Evolutionary conservation across 2,329 filamentous ascomycete genomes (phyloP).

Genomic region (Chaetomium globosum): DNA sequence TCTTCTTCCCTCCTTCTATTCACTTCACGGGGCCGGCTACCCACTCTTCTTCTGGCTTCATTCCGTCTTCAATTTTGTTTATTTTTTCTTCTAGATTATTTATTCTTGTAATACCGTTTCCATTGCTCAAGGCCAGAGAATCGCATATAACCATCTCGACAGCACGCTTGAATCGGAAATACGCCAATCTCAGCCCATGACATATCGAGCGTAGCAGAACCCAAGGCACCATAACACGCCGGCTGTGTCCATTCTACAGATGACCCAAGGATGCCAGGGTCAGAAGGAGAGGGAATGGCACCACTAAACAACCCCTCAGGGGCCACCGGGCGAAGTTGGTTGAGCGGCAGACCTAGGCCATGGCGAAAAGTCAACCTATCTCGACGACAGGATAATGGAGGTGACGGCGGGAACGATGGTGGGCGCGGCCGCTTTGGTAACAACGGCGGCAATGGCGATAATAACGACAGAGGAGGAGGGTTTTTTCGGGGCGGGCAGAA

Average conservation of each 20-base stretch:
- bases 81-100: constrained; percentile 3
- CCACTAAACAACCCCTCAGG: constrained; percentile 32
- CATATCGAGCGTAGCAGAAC: constrained; percentile 12
- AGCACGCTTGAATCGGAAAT: not conserved
- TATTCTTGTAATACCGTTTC: constrained; percentile 28
- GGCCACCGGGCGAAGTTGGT: constrained; percentile 27
- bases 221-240: constrained; percentile 29
- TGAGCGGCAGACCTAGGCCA: constrained; percentile 17
- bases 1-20: constrained; percentile 28
- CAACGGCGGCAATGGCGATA: not conserved
- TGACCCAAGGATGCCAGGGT: constrained; percentile 34
- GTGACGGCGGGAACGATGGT: not conserved
- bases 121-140: constrained; percentile 7
- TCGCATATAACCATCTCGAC: not conserved
- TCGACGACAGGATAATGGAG: constrained; percentile 25
- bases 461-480: not conserved
- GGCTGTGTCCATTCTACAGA: constrained; percentile 31
- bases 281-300: constrained; percentile 40
- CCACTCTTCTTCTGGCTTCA: constrained; percentile 27
- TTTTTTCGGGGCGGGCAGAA: constrained; percentile 4
- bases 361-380: constrained; percentile 11
- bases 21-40: constrained; percentile 37
- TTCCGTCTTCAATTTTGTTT: constrained; percentile 29
- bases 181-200: constrained; percentile 22
- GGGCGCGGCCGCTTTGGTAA: constrained; percentile 11